These are phyloP conservation scores for Hortiboletus flavorubellus DNA, from an alignment of 768 basidiomycete species.

Conservation along the genomic window DNA sequence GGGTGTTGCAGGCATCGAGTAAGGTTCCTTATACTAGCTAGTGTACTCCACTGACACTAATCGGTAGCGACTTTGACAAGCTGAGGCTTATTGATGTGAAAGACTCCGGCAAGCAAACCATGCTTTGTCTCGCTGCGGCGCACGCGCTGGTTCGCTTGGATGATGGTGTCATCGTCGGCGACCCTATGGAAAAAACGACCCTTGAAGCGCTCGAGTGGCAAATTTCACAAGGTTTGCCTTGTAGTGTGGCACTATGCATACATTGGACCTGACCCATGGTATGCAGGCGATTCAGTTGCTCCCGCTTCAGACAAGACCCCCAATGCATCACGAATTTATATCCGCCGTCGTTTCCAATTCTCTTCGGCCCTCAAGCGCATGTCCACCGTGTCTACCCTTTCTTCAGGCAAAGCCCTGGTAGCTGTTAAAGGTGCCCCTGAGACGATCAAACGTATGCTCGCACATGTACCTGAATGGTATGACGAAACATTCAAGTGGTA, in stretches of 20 bases:
- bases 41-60: slow-evolving; percentile 1
- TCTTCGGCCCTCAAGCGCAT: slow-evolving; percentile 97
- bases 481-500: slow-evolving; percentile 96
- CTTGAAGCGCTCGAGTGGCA: slow-evolving; percentile 90
- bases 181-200: slow-evolving; percentile 99
- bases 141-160: slow-evolving; percentile 94
- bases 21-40: slow-evolving; percentile 29
- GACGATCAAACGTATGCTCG: slow-evolving; percentile 88
- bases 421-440: slow-evolving; percentile 98
- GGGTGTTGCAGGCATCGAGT: slow-evolving; percentile 91
- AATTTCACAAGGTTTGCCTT: slow-evolving; percentile 55
- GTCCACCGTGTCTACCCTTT: slow-evolving; percentile 78
- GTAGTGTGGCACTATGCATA: background rate
- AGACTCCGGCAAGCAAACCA: slow-evolving; percentile 73
- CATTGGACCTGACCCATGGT: background rate
- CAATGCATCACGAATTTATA: slow-evolving; percentile 59
- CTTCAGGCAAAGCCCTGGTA: slow-evolving; percentile 57
- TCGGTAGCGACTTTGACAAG: slow-evolving; percentile 52
- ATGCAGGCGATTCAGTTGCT: slow-evolving; percentile 60
- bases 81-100: slow-evolving; percentile 74
- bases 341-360: slow-evolving; percentile 95
- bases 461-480: slow-evolving; percentile 68
- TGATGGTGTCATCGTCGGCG: slow-evolving; percentile 91
- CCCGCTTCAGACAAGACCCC: slow-evolving; percentile 50
- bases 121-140: slow-evolving; percentile 85